Conservation (phyloP, 2,329 filamentous ascomycete genomes). For the Aspergillus sclerotialis region DNA sequence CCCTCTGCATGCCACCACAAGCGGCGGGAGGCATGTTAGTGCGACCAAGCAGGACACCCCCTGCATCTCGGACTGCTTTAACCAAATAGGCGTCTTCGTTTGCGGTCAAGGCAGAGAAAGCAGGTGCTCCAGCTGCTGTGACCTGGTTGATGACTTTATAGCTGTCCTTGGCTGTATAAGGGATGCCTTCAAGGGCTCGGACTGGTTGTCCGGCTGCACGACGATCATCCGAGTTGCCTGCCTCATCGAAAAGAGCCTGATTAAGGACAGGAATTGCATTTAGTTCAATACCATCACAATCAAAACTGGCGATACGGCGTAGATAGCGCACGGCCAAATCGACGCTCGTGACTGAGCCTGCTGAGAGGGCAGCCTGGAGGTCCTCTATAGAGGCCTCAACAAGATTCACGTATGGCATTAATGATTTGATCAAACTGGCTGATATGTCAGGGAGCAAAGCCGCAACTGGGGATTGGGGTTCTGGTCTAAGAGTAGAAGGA, state of each 20-base stretch:
- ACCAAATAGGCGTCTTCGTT: slow-evolving; percentile 49
- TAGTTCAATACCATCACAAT: slow-evolving; percentile 34
- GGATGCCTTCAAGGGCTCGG: slow-evolving; percentile 48
- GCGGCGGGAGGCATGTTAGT: slow-evolving; percentile 58
- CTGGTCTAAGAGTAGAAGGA: no score
- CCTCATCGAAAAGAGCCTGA: slow-evolving; percentile 39
- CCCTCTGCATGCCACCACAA: slow-evolving; percentile 52
- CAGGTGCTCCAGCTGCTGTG: slow-evolving; percentile 49
- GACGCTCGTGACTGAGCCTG: slow-evolving; percentile 36
- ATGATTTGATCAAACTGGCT: no score
- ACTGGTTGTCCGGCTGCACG: slow-evolving; percentile 29
- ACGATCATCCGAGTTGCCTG: slow-evolving; percentile 40
- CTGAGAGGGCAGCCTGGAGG: slow-evolving; percentile 36
- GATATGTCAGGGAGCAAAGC: no score
- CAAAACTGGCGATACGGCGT: slow-evolving; percentile 42
- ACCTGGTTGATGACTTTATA: slow-evolving; percentile 50
- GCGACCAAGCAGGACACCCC: slow-evolving; percentile 47
- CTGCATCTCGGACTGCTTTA: slow-evolving; percentile 40
- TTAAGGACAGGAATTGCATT: slow-evolving; percentile 47
- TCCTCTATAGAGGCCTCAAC: slow-evolving; percentile 45
- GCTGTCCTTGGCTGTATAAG: slow-evolving; percentile 52
- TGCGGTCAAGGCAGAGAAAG: slow-evolving; percentile 45
- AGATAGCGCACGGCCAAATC: slow-evolving; percentile 42
- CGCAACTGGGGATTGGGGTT: no score
- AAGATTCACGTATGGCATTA: no score